Evolutionary conservation across 768 basidiomycete species (phyloP).

Genomic region (Auricularia sp.): DNA sequence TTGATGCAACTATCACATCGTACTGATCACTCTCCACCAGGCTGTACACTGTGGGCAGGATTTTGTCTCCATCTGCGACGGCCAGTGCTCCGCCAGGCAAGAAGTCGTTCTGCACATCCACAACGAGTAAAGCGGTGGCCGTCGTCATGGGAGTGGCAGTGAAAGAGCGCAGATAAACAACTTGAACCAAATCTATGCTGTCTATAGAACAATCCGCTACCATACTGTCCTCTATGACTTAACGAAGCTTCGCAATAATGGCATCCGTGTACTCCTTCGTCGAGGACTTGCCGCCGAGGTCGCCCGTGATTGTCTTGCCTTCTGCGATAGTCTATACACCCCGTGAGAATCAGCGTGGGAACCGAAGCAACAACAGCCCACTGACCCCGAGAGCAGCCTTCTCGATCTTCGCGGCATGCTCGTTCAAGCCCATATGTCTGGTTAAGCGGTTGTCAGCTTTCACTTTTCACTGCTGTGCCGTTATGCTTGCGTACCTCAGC

Average conservation of each 20-base stretch:
- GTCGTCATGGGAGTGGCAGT: conserved; percentile 24
- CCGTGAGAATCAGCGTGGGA: neutral
- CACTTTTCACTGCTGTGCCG: no score
- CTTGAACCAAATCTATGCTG: conserved; percentile 2
- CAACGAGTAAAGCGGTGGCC: conserved; percentile 50
- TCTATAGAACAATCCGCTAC: neutral
- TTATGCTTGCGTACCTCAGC: conserved; percentile 33
- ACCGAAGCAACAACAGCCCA: conserved; percentile 7
- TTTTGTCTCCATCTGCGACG: conserved; percentile 47
- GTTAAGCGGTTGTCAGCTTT: no score
- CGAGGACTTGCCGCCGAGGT: conserved; percentile 85
- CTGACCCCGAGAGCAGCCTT: conserved; percentile 80
- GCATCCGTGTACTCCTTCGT: conserved; percentile 85
- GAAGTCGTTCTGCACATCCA: conserved; percentile 84
- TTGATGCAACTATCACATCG: conserved; percentile 28
- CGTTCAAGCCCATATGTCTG: conserved; percentile 82
- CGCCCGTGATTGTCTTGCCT: conserved; percentile 90
- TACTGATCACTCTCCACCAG: conserved; percentile 35
- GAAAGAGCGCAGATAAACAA: conserved; percentile 16
- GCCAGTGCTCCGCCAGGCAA: conserved; percentile 60
- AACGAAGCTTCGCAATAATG: conserved; percentile 62
- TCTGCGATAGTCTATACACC: conserved; percentile 80
- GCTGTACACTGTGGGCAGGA: conserved; percentile 46
- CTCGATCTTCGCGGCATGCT: conserved; percentile 83
- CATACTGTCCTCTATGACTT: neutral